These are phyloP conservation scores for Kodamaea ohmeri DNA, from an alignment of 1,139 yeast genomes.

Conservation along the genomic window DNA sequence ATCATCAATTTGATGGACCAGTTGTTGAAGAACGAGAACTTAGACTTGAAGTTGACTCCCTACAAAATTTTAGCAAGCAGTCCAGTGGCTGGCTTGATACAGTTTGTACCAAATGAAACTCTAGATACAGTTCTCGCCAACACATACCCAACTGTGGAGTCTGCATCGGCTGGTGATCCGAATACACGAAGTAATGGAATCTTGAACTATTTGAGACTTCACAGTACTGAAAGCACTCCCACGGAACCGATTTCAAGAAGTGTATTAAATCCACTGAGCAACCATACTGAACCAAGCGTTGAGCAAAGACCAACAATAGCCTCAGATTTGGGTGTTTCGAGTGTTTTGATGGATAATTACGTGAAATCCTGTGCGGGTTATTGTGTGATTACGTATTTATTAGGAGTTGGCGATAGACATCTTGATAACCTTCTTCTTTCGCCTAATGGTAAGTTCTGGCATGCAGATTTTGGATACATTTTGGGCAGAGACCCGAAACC, in stretches of 20 bases:
- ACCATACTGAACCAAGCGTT: constrained; percentile 10
- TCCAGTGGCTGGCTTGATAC: constrained; percentile 86
- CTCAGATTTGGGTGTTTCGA: constrained; percentile 70
- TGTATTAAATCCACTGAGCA: constrained; percentile 20
- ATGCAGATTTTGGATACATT: constrained; percentile 96
- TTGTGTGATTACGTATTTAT: constrained; percentile 89
- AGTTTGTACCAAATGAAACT: constrained; percentile 89
- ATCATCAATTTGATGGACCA: constrained; percentile 90
- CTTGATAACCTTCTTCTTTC: constrained; percentile 77
- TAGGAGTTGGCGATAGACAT: constrained; percentile 98
- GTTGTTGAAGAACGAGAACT: constrained; percentile 80
- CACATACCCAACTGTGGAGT: constrained; percentile 45
- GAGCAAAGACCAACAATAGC: constrained; percentile 25
- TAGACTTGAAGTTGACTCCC: constrained; percentile 84
- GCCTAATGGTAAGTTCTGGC: constrained; percentile 82
- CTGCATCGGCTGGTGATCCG: constrained; percentile 5
- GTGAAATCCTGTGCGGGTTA: constrained; percentile 97
- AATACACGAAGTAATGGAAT: constrained; percentile 50
- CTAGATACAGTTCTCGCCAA: constrained; percentile 71
- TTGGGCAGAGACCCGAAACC: constrained; percentile 97
- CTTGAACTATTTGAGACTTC: constrained; percentile 61
- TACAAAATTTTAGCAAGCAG: constrained; percentile 90
- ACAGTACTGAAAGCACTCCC: constrained; percentile 37
- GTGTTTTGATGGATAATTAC: constrained; percentile 85
- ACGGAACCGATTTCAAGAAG: constrained; percentile 31